Conservation (phyloP, 2,329 filamentous ascomycete genomes). For the Microdochium nivale region DNA sequence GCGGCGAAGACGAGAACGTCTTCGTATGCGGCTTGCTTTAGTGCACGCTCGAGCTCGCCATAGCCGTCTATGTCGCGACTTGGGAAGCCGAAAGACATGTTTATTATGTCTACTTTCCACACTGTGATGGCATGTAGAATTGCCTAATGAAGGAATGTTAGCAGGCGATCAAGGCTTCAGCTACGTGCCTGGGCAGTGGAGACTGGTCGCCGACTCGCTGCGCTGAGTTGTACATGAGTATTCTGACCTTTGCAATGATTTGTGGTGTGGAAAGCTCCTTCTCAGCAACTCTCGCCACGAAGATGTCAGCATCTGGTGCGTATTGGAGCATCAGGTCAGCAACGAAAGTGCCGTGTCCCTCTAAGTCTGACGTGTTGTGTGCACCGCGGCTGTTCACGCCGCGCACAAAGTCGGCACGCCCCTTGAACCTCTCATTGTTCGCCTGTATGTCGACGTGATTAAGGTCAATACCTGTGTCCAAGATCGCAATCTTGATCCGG, state of each 20-base stretch:
- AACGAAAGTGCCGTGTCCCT: background rate
- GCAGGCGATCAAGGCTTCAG: background rate
- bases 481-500: background rate
- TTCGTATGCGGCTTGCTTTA: background rate
- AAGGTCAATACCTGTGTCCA: background rate
- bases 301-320: background rate
- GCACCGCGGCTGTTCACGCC: background rate
- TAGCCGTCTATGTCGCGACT: background rate
- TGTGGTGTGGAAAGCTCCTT: background rate
- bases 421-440: background rate
- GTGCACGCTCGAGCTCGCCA: background rate
- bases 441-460: background rate
- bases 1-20: constrained; percentile 8
- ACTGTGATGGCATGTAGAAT: background rate
- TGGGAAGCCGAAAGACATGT: background rate
- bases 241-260: background rate
- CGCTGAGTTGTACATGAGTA: background rate
- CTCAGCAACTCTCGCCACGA: background rate
- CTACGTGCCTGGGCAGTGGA: background rate
- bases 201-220: background rate
- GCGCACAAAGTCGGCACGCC: background rate
- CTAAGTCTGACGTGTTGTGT: background rate
- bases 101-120: background rate
- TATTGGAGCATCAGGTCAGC: background rate
- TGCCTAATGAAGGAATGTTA: background rate